Base-by-base conservation (phyloP, 352 stramenopile species). In the Pythium grandisporangium region DNA sequence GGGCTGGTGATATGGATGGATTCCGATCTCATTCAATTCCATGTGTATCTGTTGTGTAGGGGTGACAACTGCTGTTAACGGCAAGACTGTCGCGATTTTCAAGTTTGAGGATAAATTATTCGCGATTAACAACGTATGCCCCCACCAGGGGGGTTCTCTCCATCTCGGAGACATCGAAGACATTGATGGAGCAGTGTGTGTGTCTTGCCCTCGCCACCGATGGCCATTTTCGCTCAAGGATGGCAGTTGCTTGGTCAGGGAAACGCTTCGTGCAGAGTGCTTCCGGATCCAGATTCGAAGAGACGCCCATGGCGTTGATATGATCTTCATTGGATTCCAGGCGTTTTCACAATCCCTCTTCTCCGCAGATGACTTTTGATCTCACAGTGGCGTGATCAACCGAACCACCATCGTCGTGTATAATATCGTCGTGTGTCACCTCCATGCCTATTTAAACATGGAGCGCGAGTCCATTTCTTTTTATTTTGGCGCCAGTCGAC, bases 141-240 rank as follows among this genome's bases (percentile, higher is more conserved):
- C 80, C 10, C 80, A 93, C 37, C 75, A 88, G 44, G 76, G 71
- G 13, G 80, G 73, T 14, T 67, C 77, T n/a, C 58, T 93, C 7
- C 70, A 90, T 38, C 42, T 90, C n/a, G 80, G 80, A 6, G 80
- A 93, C 47, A 93, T 93, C 21, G 80, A 93, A 66, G 77, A 91
- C 24, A 75, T 86, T 20, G 72, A 84, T 50, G 77, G 73, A 30
- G 63, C 46, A 21, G 41, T 76, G 0, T 93, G 77, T 37, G 53
- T 93, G 25, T 71, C 77, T 25, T 93, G 80, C 26, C 80, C 80
- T 21, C 74, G 69, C 13, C 80, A 93, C 49, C 78, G 79, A 38
- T 93, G 74, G 74, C 77, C 77, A 0, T 93, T 90, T 45, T 85
- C 79, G 13, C 57, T 93, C 8, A 68, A 79, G 29, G 71, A 86